These are phyloP conservation scores for Colletotrichum liaoningense DNA, from an alignment of 2,329 filamentous ascomycete species.

Conservation along the genomic window DNA sequence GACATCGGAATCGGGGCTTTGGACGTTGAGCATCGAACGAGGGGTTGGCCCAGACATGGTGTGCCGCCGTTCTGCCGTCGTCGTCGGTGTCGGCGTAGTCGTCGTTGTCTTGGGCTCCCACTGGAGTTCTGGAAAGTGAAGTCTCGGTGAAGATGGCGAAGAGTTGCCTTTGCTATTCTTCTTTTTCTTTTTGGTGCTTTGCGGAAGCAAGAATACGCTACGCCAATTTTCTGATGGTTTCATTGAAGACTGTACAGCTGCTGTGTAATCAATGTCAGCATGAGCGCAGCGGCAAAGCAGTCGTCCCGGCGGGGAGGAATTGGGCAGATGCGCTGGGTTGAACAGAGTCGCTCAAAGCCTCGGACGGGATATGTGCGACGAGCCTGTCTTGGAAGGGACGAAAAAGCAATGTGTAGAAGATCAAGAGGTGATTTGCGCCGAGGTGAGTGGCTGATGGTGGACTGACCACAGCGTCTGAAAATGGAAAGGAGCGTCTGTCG, in stretches of 20 bases:
- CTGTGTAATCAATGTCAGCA: constrained; percentile 21
- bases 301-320: background rate
- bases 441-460: constrained; percentile 8
- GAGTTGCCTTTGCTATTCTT: constrained; percentile 23
- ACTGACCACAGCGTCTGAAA: constrained; percentile 28
- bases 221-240: constrained; percentile 31
- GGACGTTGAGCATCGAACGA: constrained; percentile 41
- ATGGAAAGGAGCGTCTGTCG: constrained; percentile 17
- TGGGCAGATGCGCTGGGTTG: background rate
- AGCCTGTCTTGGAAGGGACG: background rate
- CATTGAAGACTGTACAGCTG: constrained; percentile 21
- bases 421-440: background rate
- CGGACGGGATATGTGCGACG: background rate
- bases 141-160: constrained; percentile 7
- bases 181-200: constrained; percentile 33
- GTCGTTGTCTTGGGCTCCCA: background rate
- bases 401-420: background rate
- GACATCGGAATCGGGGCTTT: constrained; percentile 55
- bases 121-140: constrained; percentile 11
- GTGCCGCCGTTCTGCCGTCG: constrained; percentile 13
- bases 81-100: too few species aligned
- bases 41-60: constrained; percentile 31
- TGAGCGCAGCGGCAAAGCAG: constrained; percentile 13
- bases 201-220: constrained; percentile 31
- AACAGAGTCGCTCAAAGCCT: background rate